Percentiles rank a stretch among this genome's conserved stretches.
Conservation (phyloP, 164 flowering plant genomes). For the Kingdonia uniflora region DNA sequence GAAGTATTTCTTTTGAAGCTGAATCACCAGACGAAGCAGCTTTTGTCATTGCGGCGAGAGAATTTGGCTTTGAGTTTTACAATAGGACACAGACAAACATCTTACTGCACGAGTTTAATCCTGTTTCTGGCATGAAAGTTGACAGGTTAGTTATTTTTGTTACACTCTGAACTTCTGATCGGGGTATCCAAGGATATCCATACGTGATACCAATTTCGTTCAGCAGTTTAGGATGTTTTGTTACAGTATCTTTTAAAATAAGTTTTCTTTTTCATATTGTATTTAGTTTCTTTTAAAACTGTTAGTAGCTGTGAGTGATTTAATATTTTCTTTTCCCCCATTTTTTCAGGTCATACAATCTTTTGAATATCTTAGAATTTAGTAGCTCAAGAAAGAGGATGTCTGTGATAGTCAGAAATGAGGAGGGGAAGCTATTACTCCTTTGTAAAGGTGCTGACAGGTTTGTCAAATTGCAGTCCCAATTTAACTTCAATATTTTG, state of each 20-base stretch:
- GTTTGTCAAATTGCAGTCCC: slow-evolving; percentile 18
- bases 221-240: no score
- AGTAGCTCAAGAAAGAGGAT: slow-evolving; percentile 79
- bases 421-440: slow-evolving; percentile 51
- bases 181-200: no score
- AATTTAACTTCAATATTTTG: no score
- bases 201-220: no score
- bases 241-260: no score
- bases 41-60: slow-evolving; percentile 71
- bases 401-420: slow-evolving; percentile 72
- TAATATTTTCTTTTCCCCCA: slow-evolving; percentile 5
- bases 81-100: slow-evolving; percentile 63
- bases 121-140: slow-evolving; percentile 27
- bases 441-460: slow-evolving; percentile 94
- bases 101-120: slow-evolving; percentile 54
- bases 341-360: slow-evolving; percentile 57
- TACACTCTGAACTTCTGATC: no score
- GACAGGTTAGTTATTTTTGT: slow-evolving; percentile 35
- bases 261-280: background rate
- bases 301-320: slow-evolving; percentile 6
- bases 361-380: slow-evolving; percentile 77
- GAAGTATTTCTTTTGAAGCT: slow-evolving; percentile 65
- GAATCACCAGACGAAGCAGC: slow-evolving; percentile 97
- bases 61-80: slow-evolving; percentile 72
- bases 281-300: background rate